These are phyloP conservation scores for Arthrobotrys conoides DNA, from an alignment of 2,329 filamentous ascomycete genomes.

Conservation along the genomic window DNA sequence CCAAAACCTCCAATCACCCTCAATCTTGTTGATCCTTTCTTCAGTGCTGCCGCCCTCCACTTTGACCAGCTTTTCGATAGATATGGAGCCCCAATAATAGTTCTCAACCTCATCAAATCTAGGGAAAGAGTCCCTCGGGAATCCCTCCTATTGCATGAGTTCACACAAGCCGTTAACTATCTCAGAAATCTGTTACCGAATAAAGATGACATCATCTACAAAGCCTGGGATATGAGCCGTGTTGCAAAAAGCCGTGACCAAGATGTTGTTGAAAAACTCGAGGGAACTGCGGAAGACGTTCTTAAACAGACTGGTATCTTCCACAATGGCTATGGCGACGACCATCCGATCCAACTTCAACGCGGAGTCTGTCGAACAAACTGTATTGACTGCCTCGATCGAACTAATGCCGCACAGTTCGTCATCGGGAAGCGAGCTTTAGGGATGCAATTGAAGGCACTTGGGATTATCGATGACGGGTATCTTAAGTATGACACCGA, in stretches of 20 bases:
- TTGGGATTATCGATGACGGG: conserved; percentile 85
- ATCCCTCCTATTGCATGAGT: conserved; percentile 89
- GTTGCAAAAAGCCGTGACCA: conserved; percentile 92
- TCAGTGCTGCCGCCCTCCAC: conserved; percentile 90
- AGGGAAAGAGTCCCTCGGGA: conserved; percentile 90
- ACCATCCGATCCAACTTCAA: conserved; percentile 79
- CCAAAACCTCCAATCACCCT: conserved; percentile 91
- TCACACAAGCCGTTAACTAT: conserved; percentile 87
- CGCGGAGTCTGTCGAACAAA: conserved; percentile 96
- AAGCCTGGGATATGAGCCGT: conserved; percentile 98
- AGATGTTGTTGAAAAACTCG: conserved; percentile 93
- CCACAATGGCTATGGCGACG: conserved; percentile 84
- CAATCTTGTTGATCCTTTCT: conserved; percentile 96
- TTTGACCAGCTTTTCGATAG: conserved; percentile 95
- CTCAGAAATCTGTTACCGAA: conserved; percentile 92
- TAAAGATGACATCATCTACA: conserved; percentile 89
- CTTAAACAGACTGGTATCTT: conserved; percentile 91
- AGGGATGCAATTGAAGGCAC: conserved; percentile 89
- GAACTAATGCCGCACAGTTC: conserved; percentile 97
- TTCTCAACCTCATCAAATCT: conserved; percentile 90
- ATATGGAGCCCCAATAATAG: conserved; percentile 92
- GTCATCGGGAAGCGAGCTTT: conserved; percentile 96
- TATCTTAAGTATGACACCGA: conserved; percentile 94
- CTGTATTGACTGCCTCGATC: conserved; percentile 96
- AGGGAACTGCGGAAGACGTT: conserved; percentile 89